Evolutionary conservation across 257 asterid genomes (phyloP).

Genomic region (Solanum gandarillasii): DNA sequence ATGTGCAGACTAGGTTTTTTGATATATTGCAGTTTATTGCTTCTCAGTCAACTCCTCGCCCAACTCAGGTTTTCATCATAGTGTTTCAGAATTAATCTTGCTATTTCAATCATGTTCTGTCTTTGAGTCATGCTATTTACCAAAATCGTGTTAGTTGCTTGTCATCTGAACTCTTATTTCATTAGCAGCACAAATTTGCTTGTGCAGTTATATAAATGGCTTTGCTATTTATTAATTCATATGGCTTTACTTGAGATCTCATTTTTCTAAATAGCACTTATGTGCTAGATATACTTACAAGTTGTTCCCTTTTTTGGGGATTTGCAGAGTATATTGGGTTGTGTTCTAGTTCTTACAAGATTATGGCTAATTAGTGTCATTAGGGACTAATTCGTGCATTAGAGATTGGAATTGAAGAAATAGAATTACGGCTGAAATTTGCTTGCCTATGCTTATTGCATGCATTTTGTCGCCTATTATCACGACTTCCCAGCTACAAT

Average conservation of each 20-base stretch:
- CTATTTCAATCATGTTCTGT: background rate
- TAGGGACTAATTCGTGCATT: background rate
- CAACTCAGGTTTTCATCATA: background rate
- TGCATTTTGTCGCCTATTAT: background rate
- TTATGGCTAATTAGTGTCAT: background rate
- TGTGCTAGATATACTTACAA: background rate
- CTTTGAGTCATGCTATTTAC: background rate
- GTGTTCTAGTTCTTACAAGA: background rate
- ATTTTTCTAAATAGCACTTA: background rate
- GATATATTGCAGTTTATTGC: conserved; percentile 29
- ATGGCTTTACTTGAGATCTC: background rate
- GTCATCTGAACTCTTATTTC: background rate
- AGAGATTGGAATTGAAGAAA: background rate
- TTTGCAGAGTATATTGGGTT: background rate
- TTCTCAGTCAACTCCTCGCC: conserved; percentile 17
- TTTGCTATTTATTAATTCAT: background rate
- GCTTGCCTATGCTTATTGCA: background rate
- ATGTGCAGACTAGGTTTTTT: conserved; percentile 16
- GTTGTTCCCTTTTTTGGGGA: background rate
- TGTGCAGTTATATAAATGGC: background rate
- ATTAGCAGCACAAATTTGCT: background rate
- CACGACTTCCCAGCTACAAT: background rate
- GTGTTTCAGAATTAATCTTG: background rate
- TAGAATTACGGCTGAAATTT: background rate
- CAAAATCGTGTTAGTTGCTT: background rate